Base-by-base conservation (phyloP, 163 green algal species). In the Scenedesmus sp. region DNA sequence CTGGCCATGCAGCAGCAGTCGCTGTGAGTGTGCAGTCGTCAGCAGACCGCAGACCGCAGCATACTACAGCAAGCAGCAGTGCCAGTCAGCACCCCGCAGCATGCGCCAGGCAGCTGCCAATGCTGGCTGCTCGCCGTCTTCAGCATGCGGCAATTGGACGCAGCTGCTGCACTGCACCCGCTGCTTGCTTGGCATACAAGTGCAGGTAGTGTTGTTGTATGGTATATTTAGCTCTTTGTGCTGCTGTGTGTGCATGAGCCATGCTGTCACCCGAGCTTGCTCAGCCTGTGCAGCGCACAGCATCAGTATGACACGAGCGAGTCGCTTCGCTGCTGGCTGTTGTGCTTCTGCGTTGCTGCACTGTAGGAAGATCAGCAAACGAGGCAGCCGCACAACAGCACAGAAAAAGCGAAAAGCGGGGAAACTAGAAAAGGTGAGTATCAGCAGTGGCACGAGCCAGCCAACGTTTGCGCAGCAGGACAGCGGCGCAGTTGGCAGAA, bases 361-460 rank as follows among this genome's bases (percentile, higher is more conserved):
- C 43, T 59, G 53, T 79, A 91, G 79, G 59, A 87, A 87, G 40
- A 79, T 81, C 9, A 22, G 15, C 24, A 91, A 86, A 43, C 76
- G 87, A 56, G 87, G 87, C 87, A 91, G 78, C 87, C 72, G 78
- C 6, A 91, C 78, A 0, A 87, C 78, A 44, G 33, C 78, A 15
- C 78, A 87, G 79, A 86, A 87, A 42, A 81, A 83, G 44, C 78
- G 87, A 18, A 91, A 87, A 68, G 56, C 79, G 37, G 78, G 15
- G 1, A 83, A 87, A 43, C 59, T 78, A 51, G 87, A 91, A 72
- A 91, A 91, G 87, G 86, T 91, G 68, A 51, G 72, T 15, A 22
- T 49, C 70, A 68, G 43, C 42, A 61, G 40, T 24, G 4, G 61
- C 61, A 73, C 5, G 24, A 35, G 22, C 5, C 61, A 35, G 22